Evolutionary conservation across 2,329 filamentous ascomycete genomes (phyloP), one percentile per base, ranked within the genome.

Genomic region (Saccharata proteae): DNA sequence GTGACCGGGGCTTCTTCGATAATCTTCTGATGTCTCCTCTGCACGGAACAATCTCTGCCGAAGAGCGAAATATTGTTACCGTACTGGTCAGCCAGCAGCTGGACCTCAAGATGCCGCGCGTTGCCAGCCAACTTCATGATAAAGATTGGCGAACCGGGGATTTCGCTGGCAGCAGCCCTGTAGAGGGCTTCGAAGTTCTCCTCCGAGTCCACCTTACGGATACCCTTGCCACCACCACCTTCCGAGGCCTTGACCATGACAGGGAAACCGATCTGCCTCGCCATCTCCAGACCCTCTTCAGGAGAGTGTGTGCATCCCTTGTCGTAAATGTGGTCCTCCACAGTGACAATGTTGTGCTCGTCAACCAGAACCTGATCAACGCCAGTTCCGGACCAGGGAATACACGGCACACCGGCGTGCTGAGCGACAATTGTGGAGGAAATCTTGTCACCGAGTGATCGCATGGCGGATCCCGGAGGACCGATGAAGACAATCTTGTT

Each of bases 171-270:
- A 14, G 92, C 90, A 26, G 88, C 90, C 60, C 92, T 90, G 71
- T 96, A 98, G 26, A 96, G 68, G 45, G 70, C 67, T 52, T 80
- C 70, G 49, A 98, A 98, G 40, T 80, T 77, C 24, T 88, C 79
- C 55, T 93, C 86, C 39, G 68, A 68, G 39, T 83, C 69, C 44
- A 90, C 90, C 65, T 96, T 94, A 55, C 92, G 84, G 54, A 98
- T 98, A 71, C 90, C 90, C 69, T 98, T 98, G 55, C 90, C 90
- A 64, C 90, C 90, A 65, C 90, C 90, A 64, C 90, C 90, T 67
- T 98, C 90, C 3, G 90, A 96, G n/a, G 90, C 90, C 69, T 98
- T 98, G 58, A 98, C 84, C 90, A 98, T 98, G 67, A 98, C 81
- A 11, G 90, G 90, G 66, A 98, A 98, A 44, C 90, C 90, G 56